Evolutionary conservation across 2,329 filamentous ascomycete species (phyloP), one percentile per base, ranked within the genome.

Genomic region (Mycosphaerelloides madeirae): DNA sequence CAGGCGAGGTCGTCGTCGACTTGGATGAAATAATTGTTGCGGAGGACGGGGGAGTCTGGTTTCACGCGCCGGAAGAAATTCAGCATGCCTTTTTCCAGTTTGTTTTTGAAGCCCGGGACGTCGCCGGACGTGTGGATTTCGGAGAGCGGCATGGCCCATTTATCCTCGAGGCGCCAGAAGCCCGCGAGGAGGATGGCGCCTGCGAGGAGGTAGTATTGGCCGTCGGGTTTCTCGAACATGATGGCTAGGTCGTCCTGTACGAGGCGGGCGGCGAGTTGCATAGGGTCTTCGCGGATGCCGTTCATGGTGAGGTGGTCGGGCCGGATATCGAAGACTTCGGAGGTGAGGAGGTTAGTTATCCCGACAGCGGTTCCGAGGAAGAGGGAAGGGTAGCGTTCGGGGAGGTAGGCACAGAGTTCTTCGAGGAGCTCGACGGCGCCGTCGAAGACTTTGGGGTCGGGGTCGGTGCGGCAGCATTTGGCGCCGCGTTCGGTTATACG

Each of bases 1-100:
- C 87, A 94, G 0, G 84, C 72, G 1, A 95, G 71, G 4, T 76
- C 67, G 44, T 89, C 85, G 59, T 94, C 87, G 1, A 93, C 86
- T 67, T 94, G 87, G 51, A 94, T 77, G 69, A 94, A 94, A 67
- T 93, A 94, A 62, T 93, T 91, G 62, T 90, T 87, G 46, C 87
- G 74, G 15, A 80, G 56, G 18, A 85, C 77, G 0, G 81, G 76
- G 34, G 80, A 78, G 32, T 87, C 81, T 1, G 84, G 83, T 58
- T 77, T 75, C 0, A 93, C 65, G 0, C 87, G 71, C 0, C 78
- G 73, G 69, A 94, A 93, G 70, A 94, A 89, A 62, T 84, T 87
- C 69, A 77, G 76, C 85, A 90, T 91, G 11, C 85, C 84, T 48
- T 80, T 82, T 61, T 89, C 81, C 9, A 91, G 70, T 60, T 87